A percentile compares a stretch with the other conserved stretches of the same genome.
Evolutionary conservation across 1,139 yeast species (phyloP).

Genomic region (Saccharomyces uvarum): DNA sequence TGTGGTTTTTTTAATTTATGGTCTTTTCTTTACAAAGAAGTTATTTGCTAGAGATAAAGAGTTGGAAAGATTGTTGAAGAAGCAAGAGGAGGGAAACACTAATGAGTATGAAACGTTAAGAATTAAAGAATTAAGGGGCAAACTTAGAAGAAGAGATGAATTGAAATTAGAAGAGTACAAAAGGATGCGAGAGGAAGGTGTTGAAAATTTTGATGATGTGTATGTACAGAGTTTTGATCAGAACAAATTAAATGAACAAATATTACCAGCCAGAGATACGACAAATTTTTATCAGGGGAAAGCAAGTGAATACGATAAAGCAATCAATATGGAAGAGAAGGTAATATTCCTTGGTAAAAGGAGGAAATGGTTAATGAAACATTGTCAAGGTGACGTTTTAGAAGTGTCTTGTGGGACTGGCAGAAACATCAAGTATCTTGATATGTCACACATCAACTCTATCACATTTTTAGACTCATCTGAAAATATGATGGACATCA

Average conservation of each 20-base stretch:
- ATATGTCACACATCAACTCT: conserved; percentile 53
- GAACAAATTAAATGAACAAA: conserved; percentile 38
- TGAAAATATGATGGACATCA: conserved; percentile 72
- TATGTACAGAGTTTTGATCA: conserved; percentile 49
- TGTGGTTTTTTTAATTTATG: conserved; percentile 47
- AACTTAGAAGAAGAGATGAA: conserved; percentile 49
- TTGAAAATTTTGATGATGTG: conserved; percentile 32
- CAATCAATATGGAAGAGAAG: conserved; percentile 79
- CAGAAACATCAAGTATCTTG: conserved; percentile 71
- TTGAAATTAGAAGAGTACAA: conserved; percentile 47
- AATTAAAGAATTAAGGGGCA: conserved; percentile 42
- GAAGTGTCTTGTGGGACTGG: conserved; percentile 98
- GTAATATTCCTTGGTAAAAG: conserved; percentile 74
- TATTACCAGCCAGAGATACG: conserved; percentile 70
- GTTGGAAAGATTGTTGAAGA: conserved; percentile 38
- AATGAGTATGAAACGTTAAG: conserved; percentile 59
- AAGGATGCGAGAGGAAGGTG: conserved; percentile 40
- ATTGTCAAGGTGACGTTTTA: conserved; percentile 76
- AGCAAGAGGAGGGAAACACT: conserved; percentile 33
- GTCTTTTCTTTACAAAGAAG: conserved; percentile 61
- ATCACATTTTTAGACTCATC: conserved; percentile 84
- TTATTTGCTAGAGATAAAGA: conserved; percentile 60
- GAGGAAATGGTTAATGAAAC: conserved; percentile 76
- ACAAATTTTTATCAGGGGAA: conserved; percentile 72
- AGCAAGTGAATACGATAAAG: conserved; percentile 76